Conservation (phyloP, 345 rosid genomes). For the Hypericum perforatum region DNA sequence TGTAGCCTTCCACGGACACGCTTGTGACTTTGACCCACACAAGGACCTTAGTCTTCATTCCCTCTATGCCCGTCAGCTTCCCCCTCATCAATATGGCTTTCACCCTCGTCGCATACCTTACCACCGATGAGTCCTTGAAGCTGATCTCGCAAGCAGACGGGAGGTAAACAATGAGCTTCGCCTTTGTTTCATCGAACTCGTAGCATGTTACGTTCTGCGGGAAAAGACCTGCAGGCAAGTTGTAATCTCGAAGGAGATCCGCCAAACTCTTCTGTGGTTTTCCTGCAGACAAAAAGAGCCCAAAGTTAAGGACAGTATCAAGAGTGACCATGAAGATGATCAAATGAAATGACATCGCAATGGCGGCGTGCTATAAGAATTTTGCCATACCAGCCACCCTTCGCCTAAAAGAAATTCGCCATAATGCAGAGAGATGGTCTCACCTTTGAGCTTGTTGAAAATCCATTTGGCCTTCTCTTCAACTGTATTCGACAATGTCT, state of each 20-base stretch:
- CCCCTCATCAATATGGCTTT: constrained; percentile 68
- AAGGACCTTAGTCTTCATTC: constrained; percentile 64
- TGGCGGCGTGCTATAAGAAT: too few species aligned
- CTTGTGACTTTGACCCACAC: constrained; percentile 88
- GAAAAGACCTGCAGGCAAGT: constrained; percentile 80
- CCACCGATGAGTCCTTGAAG: constrained; percentile 71
- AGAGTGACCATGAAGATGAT: too few species aligned
- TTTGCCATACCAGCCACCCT: too few species aligned
- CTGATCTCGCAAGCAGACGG: constrained; percentile 68
- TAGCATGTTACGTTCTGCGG: constrained; percentile 80
- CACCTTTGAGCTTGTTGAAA: constrained; percentile 95
- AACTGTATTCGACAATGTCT: constrained; percentile 79
- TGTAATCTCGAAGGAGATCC: constrained; percentile 85
- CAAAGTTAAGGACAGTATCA: constrained; percentile 9
- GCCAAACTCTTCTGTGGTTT: constrained; percentile 66
- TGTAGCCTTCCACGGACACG: constrained; percentile 52
- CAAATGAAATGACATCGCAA: too few species aligned
- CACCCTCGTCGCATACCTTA: constrained; percentile 73
- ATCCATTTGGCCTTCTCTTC: constrained; percentile 98
- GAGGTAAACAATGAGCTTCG: constrained; percentile 67
- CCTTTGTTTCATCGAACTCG: constrained; percentile 79
- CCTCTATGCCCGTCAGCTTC: constrained; percentile 58
- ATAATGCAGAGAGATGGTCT: neutral
- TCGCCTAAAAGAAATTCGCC: too few species aligned
- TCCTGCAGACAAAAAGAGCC: constrained; percentile 30